phyloP scores from a whole-genome alignment of 495 filamentous ascomycete species.

The Penicillium arizonense region DNA sequence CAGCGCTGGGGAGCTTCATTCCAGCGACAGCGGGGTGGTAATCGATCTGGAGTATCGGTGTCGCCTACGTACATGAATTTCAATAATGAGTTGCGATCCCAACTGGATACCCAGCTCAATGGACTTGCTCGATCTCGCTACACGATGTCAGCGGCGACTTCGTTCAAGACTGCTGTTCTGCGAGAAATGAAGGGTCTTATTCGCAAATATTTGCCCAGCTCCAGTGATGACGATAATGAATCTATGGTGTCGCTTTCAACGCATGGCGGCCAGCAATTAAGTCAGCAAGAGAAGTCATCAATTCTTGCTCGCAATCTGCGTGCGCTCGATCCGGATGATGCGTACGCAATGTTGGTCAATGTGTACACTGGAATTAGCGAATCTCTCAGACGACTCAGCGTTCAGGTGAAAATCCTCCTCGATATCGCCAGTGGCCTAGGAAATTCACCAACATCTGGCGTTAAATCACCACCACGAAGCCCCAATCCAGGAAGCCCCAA shows the following conservation, averaged over 20 bases:
- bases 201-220: conserved; percentile 80
- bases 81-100: conserved; percentile 63
- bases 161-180: conserved; percentile 83
- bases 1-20: conserved; percentile 70
- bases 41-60: conserved; percentile 61
- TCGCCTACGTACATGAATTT: conserved; percentile 74
- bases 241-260: conserved; percentile 88
- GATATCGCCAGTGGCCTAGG: conserved; percentile 85
- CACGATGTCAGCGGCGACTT: conserved; percentile 73
- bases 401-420: conserved; percentile 92
- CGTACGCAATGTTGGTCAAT: conserved; percentile 78
- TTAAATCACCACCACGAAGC: conserved; percentile 48
- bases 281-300: conserved; percentile 84
- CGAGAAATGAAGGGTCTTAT: conserved; percentile 88
- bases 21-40: conserved; percentile 61
- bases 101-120: conserved; percentile 64
- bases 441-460: conserved; percentile 23
- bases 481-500: conserved; percentile 45
- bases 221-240: conserved; percentile 89
- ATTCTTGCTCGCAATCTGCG: conserved; percentile 90
- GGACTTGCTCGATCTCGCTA: conserved; percentile 78
- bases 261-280: conserved; percentile 64
- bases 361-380: conserved; percentile 89
- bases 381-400: conserved; percentile 75
- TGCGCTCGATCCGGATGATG: conserved; percentile 76